These are phyloP conservation scores for Wilhelminamyces savonicus DNA, from an alignment of 805 yeast genomes.

Conservation along the genomic window DNA sequence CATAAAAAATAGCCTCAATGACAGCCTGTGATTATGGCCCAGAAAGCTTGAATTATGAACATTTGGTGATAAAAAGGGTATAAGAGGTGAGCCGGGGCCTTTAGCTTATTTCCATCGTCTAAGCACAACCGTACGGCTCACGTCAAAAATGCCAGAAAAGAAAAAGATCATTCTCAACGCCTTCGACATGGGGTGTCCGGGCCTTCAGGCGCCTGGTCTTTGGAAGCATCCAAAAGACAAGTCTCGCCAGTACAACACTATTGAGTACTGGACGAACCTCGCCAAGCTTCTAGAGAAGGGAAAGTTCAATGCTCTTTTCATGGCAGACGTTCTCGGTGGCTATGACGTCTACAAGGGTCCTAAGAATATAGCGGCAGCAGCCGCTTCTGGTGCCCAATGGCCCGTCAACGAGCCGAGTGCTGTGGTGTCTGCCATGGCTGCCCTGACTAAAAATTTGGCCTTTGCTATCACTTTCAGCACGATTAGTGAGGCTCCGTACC, in stretches of 20 bases:
- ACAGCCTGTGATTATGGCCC: no score
- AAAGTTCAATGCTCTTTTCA: slow-evolving; percentile 2
- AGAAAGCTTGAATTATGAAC: no score
- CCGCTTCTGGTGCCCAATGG: slow-evolving; percentile 2
- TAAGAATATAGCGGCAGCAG: slow-evolving; percentile 1
- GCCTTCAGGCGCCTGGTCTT: slow-evolving; percentile 2
- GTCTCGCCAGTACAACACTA: slow-evolving; percentile 1
- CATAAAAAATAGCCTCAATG: no score
- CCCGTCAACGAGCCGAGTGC: slow-evolving; percentile 3
- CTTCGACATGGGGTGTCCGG: slow-evolving; percentile 2
- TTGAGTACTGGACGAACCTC: slow-evolving; percentile 2
- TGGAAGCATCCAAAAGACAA: slow-evolving; percentile 2
- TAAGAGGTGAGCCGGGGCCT: no score
- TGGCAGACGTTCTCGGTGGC: slow-evolving; percentile 3
- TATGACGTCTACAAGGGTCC: slow-evolving; percentile 3
- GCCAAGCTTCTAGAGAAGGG: slow-evolving; percentile 2
- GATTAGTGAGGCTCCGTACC: slow-evolving; percentile 2
- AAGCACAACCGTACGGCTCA: no score
- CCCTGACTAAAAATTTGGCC: slow-evolving; percentile 1
- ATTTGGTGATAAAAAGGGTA: no score
- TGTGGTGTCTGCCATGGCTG: slow-evolving; percentile 3
- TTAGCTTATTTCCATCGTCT: no score
- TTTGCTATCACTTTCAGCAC: slow-evolving; percentile 3
- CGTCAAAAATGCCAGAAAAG: no score
- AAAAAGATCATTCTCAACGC: slow-evolving; percentile 1